Evolutionary conservation across 352 stramenopile species (phyloP).

Genomic region (Globisporangium canariense): DNA sequence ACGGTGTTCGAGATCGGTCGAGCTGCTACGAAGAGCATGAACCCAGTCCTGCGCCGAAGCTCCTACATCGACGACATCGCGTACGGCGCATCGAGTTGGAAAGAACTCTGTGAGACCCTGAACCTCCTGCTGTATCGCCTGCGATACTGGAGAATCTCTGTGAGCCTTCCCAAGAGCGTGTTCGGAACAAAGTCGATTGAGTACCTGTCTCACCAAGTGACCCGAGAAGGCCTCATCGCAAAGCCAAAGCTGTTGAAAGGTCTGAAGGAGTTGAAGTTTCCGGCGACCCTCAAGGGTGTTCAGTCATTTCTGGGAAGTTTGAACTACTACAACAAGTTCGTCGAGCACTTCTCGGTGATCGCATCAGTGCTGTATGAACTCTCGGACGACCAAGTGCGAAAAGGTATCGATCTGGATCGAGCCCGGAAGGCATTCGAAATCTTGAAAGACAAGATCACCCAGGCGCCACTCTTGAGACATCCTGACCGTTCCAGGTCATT

Average conservation of each 20-base stretch:
- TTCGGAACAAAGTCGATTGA: constrained; percentile 11
- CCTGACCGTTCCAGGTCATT: constrained; percentile 7
- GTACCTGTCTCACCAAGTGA: constrained; percentile 19
- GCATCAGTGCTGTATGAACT: constrained; percentile 19
- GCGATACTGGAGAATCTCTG: constrained; percentile 18
- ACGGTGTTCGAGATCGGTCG: neutral
- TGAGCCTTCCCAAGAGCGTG: constrained; percentile 24
- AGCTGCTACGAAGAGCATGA: neutral
- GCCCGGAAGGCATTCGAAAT: constrained; percentile 4
- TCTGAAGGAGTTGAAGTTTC: constrained; percentile 13
- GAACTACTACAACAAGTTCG: constrained; percentile 27
- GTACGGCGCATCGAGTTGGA: constrained; percentile 9
- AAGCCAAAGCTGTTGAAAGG: constrained; percentile 14
- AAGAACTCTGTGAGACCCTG: constrained; percentile 7
- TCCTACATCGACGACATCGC: constrained; percentile 23
- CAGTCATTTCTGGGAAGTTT: constrained; percentile 22
- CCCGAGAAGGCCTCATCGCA: constrained; percentile 7
- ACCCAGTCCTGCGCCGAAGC: neutral
- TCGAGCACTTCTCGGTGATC: constrained; percentile 22
- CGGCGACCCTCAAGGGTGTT: constrained; percentile 16
- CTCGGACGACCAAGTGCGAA: neutral
- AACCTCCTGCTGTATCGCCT: constrained; percentile 15
- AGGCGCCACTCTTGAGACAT: constrained; percentile 16
- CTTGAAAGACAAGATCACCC: constrained; percentile 15
- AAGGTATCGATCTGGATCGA: neutral